phyloP scores from a whole-genome alignment of 352 stramenopile genomes.

The Globisporangium okanoganense region DNA sequence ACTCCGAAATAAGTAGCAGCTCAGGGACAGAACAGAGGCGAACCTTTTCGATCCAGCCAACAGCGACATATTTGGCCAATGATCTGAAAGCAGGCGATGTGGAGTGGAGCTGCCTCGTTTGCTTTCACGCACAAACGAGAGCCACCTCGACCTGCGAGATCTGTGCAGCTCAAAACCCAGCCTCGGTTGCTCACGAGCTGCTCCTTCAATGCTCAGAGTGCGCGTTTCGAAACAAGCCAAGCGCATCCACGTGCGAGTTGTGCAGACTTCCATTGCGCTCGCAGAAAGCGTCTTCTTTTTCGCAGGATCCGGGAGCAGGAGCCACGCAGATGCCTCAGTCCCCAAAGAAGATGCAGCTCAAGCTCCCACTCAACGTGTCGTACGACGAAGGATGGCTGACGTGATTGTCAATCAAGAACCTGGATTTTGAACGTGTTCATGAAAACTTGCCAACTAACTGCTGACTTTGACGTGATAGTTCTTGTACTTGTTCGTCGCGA shows the following conservation, averaged over 20 bases:
- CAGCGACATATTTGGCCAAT: neutral
- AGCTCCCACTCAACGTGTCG: conserved; percentile 9
- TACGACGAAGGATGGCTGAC: conserved; percentile 37
- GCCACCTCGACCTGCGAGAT: conserved; percentile 55
- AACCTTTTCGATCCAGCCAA: neutral
- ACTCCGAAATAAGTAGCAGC: neutral
- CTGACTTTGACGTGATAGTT: conserved; percentile 44
- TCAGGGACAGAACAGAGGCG: neutral
- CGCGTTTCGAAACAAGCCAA: conserved; percentile 55
- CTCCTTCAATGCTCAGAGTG: conserved; percentile 62
- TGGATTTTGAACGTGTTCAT: neutral
- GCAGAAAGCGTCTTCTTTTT: neutral
- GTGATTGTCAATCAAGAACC: conserved; percentile 5
- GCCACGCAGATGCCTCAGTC: neutral
- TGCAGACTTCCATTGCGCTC: conserved; percentile 37
- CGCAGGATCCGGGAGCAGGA: neutral
- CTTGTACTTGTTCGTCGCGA: conserved; percentile 74
- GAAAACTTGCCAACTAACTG: neutral
- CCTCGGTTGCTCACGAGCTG: conserved; percentile 42
- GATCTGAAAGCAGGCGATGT: neutral
- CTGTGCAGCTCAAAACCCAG: conserved; percentile 66
- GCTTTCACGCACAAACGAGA: conserved; percentile 63
- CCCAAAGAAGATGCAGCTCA: conserved; percentile 10
- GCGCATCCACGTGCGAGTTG: conserved; percentile 45
- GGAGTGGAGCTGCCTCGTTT: conserved; percentile 63